A percentile compares a stretch with the other conserved stretches of the same genome.
Conservation (phyloP, 768 basidiomycete genomes). For the Tylopilus cervinicoccineus region DNA sequence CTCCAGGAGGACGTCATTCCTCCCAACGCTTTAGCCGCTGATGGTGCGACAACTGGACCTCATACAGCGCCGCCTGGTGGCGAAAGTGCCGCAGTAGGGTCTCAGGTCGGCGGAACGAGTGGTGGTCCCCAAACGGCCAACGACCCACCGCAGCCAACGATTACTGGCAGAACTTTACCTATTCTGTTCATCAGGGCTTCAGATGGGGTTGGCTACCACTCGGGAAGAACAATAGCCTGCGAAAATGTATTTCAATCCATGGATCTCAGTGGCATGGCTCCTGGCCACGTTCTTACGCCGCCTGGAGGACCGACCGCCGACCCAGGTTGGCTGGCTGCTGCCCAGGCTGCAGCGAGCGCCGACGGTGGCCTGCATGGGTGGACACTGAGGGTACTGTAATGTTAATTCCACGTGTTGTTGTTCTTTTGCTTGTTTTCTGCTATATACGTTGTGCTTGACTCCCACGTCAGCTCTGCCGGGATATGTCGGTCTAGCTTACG, state of each 20-base stretch:
- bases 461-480: slow-evolving; percentile 7
- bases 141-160: slow-evolving; percentile 41
- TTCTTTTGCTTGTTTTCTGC: slow-evolving; percentile 24
- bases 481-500: slow-evolving; percentile 10
- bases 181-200: slow-evolving; percentile 75
- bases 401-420: slow-evolving; percentile 23
- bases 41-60: slow-evolving; percentile 36
- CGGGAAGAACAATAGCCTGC: slow-evolving; percentile 77
- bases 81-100: slow-evolving; percentile 22
- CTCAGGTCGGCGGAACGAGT: slow-evolving; percentile 27
- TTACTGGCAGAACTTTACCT: slow-evolving; percentile 68
- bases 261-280: slow-evolving; percentile 51
- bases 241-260: slow-evolving; percentile 75
- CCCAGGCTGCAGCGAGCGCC: slow-evolving; percentile 61
- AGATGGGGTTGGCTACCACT: slow-evolving; percentile 89
- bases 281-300: slow-evolving; percentile 43
- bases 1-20: slow-evolving; percentile 68
- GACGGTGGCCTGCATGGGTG: slow-evolving; percentile 71
- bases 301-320: slow-evolving; percentile 46
- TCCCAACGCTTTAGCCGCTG: slow-evolving; percentile 30
- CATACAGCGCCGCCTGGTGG: slow-evolving; percentile 30
- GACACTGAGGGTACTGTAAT: slow-evolving; percentile 76
- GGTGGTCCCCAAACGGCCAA: slow-evolving; percentile 19
- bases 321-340: slow-evolving; percentile 70
- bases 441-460: slow-evolving; percentile 24